These are phyloP conservation scores for Spirogloea muscicola DNA, from an alignment of 139 green algal genomes.

Conservation along the genomic window DNA sequence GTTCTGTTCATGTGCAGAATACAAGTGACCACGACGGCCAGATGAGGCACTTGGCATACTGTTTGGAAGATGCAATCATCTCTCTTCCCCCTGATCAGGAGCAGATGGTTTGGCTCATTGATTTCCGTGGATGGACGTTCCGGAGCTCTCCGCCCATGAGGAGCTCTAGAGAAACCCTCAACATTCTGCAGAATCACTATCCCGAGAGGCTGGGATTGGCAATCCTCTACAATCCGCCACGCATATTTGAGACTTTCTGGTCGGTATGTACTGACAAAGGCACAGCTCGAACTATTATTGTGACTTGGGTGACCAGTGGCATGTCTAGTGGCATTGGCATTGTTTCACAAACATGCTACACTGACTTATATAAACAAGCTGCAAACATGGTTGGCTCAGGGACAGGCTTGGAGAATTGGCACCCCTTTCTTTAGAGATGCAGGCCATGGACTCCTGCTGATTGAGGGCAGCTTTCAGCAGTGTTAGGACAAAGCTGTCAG, in stretches of 20 bases:
- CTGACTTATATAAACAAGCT: no score
- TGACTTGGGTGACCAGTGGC: no score
- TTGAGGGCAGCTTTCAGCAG: no score
- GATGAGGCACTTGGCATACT: conserved; percentile 57
- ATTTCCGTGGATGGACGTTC: conserved; percentile 55
- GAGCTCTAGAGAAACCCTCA: conserved; percentile 54
- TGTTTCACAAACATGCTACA: no score
- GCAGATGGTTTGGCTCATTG: conserved; percentile 52
- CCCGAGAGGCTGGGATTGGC: conserved; percentile 53
- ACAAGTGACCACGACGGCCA: conserved; percentile 50
- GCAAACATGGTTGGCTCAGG: no score
- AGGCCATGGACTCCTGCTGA: no score
- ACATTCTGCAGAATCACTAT: conserved; percentile 62
- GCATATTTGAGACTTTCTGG: conserved; percentile 59
- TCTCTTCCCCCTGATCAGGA: conserved; percentile 19
- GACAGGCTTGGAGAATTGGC: no score
- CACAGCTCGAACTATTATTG: no score
- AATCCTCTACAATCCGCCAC: conserved; percentile 52
- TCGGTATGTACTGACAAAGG: no score
- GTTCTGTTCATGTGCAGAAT: conserved; percentile 43
- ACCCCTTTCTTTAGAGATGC: no score
- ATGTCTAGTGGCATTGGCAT: no score
- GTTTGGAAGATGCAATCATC: conserved; percentile 42
- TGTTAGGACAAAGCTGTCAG: no score
- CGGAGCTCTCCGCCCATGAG: conserved; percentile 53